Conservation (phyloP, 768 basidiomycete species). For the Leccinum longicurvipes region DNA sequence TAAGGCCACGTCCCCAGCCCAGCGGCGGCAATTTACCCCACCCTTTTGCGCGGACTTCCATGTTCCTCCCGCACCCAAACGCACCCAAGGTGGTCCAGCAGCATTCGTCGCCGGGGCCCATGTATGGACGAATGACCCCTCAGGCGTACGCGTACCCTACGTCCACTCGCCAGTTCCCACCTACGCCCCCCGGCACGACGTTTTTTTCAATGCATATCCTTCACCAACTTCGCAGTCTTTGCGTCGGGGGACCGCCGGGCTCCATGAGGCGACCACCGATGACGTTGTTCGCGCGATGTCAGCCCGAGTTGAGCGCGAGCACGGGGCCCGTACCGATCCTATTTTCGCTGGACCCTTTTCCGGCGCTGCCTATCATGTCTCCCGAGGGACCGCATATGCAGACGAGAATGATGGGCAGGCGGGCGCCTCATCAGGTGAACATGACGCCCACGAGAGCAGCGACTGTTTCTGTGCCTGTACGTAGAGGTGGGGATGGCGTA, state of each 20-base stretch:
- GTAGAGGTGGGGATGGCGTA: slow-evolving; percentile 10
- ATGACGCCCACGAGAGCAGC: slow-evolving; percentile 25
- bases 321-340: slow-evolving; percentile 58
- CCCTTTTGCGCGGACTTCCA: slow-evolving; percentile 35
- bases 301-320: slow-evolving; percentile 47
- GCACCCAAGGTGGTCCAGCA: slow-evolving; percentile 40
- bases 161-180: not conserved
- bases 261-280: slow-evolving; percentile 14
- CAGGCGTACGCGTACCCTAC: slow-evolving; percentile 16
- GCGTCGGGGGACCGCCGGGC: slow-evolving; percentile 6
- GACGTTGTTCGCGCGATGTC: slow-evolving; percentile 62
- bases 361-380: slow-evolving; percentile 15
- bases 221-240: slow-evolving; percentile 24
- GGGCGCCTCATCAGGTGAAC: not conserved
- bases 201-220: slow-evolving; percentile 26
- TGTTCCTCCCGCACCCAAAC: slow-evolving; percentile 55
- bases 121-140: slow-evolving; percentile 47
- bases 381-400: not conserved
- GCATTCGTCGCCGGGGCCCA: slow-evolving; percentile 42
- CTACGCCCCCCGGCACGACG: slow-evolving; percentile 26
- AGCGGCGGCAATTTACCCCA: slow-evolving; percentile 11
- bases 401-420: not conserved
- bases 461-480: slow-evolving; percentile 31
- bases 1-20: slow-evolving; percentile 26
- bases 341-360: slow-evolving; percentile 55